phyloP scores from a whole-genome alignment of 148 eudicot genomes.

The Silene uniflora region DNA sequence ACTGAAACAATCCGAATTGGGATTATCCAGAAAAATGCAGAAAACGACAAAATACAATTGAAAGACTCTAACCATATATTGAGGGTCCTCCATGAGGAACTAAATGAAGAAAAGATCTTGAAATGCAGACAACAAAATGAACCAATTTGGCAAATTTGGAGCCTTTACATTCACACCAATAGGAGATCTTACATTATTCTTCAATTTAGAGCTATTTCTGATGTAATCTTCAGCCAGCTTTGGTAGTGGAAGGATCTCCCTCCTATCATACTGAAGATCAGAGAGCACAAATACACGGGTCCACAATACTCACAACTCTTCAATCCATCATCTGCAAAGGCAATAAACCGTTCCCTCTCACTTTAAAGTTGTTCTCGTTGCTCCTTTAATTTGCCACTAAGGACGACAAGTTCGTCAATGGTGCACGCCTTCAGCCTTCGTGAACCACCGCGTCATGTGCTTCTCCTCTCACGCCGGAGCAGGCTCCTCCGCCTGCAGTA shows the following conservation, averaged over 20 bases:
- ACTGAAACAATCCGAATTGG: too few relatives aligned
- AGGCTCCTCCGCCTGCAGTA: too few relatives aligned
- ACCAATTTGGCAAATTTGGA: too few relatives aligned
- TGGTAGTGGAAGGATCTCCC: slow-evolving; percentile 62
- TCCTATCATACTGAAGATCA: slow-evolving; percentile 61
- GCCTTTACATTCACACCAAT: slow-evolving; percentile 33
- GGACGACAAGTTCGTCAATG: slow-evolving; percentile 72
- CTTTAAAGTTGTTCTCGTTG: slow-evolving; percentile 71
- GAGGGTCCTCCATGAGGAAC: too few relatives aligned
- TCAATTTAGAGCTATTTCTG: slow-evolving; percentile 43
- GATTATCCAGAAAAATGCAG: too few relatives aligned
- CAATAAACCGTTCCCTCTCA: slow-evolving; percentile 80
- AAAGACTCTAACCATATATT: too few relatives aligned
- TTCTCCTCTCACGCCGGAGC: too few relatives aligned
- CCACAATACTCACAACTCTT: slow-evolving; percentile 70
- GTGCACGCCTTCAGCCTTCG: too few relatives aligned
- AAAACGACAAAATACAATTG: too few relatives aligned
- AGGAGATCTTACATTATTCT: slow-evolving; percentile 40
- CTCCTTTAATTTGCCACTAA: slow-evolving; percentile 75
- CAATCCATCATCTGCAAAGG: slow-evolving; percentile 64
- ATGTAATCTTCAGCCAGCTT: slow-evolving; percentile 57
- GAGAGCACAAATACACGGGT: slow-evolving; percentile 63
- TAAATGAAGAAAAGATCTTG: too few relatives aligned
- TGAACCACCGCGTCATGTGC: too few relatives aligned
- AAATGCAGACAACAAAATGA: too few relatives aligned